A percentile compares a stretch with the other conserved stretches of the same genome.
phyloP scores from a whole-genome alignment of 495 filamentous ascomycete genomes.

The Aspergillus nidulans region DNA sequence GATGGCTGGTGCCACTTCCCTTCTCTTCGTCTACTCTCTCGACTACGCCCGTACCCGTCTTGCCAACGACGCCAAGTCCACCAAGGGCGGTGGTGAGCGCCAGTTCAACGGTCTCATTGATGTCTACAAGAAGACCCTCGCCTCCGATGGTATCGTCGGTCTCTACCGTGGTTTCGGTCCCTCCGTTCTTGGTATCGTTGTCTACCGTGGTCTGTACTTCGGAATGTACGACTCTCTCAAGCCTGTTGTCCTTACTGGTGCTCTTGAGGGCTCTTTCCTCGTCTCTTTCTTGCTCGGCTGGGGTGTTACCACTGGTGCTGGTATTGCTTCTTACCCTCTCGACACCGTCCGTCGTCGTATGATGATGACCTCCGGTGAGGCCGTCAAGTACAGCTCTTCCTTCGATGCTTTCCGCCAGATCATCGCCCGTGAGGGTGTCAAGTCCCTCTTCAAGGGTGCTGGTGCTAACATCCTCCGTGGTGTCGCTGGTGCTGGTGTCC shows the following conservation, averaged over 20 bases:
- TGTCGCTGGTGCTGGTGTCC: constrained; percentile 99
- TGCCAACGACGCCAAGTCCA: constrained; percentile 99
- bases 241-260: constrained; percentile 89
- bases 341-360: constrained; percentile 99
- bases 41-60: constrained; percentile 99
- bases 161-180: constrained; percentile 99
- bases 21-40: constrained; percentile 99
- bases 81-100: constrained; percentile 86
- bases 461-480: constrained; percentile 99
- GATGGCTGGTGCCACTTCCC: constrained; percentile 93
- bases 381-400: constrained; percentile 98
- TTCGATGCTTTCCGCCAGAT: constrained; percentile 94
- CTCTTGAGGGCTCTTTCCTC: constrained; percentile 96
- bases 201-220: constrained; percentile 99
- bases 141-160: constrained; percentile 95
- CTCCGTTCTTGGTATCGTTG: constrained; percentile 95
- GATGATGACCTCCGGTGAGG: constrained; percentile 98
- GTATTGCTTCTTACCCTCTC: constrained; percentile 99
- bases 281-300: constrained; percentile 98
- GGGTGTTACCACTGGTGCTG: constrained; percentile 98
- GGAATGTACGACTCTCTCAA: constrained; percentile 99
- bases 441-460: constrained; percentile 99
- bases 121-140: constrained; percentile 99
- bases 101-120: constrained; percentile 99
- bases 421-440: constrained; percentile 91